phyloP scores from a whole-genome alignment of 129 eudicot species.

The Flaveria trinervia region DNA sequence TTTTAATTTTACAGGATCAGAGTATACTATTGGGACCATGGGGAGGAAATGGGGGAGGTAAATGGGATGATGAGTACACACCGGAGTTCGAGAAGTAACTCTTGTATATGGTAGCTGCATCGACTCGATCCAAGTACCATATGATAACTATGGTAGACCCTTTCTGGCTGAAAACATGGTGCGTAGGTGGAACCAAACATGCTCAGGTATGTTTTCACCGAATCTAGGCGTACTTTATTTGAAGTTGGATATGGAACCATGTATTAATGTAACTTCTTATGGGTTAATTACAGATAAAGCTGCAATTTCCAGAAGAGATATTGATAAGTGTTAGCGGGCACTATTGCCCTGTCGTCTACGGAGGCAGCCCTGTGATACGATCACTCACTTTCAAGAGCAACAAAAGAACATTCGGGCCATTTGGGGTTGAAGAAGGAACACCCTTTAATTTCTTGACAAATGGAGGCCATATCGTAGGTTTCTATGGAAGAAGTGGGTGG shows the following conservation, averaged over 20 bases:
- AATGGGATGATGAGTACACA: constrained; percentile 57
- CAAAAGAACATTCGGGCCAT: constrained; percentile 63
- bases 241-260: not conserved
- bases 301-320: constrained; percentile 69
- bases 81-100: constrained; percentile 62
- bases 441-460: constrained; percentile 58
- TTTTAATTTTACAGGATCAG: constrained; percentile 22
- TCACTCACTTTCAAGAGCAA: constrained; percentile 70
- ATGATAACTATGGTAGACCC: constrained; percentile 57
- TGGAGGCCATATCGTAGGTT: constrained; percentile 60
- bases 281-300: constrained; percentile 52
- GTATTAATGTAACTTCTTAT: too few relatives aligned
- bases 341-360: constrained; percentile 60
- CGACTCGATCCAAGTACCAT: constrained; percentile 54
- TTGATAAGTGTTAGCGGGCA: constrained; percentile 55
- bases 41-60: constrained; percentile 70
- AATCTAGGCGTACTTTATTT: not conserved
- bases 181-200: constrained; percentile 48
- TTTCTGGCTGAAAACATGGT: constrained; percentile 52
- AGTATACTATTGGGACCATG: constrained; percentile 51
- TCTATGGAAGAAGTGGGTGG: constrained; percentile 74
- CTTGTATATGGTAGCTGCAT: constrained; percentile 55
- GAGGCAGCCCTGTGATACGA: constrained; percentile 64
- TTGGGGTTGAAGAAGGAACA: constrained; percentile 76
- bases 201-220: constrained; percentile 40